phyloP scores from a whole-genome alignment of 306 rosid genomes.

The Prinsepia uniflora region DNA sequence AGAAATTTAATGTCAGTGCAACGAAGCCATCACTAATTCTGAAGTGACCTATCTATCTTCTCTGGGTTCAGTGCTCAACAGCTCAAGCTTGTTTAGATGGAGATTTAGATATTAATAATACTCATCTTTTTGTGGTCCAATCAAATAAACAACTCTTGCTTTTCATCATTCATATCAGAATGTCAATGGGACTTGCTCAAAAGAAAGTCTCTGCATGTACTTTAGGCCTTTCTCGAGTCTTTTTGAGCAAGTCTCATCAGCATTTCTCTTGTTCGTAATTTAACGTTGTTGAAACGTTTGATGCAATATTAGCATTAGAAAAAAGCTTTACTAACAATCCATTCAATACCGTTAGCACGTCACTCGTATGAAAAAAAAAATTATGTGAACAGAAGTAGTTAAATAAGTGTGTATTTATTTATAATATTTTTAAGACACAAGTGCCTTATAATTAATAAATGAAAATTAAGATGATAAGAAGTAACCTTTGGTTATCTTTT shows the following conservation, averaged over 20 bases:
- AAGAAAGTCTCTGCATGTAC: too few species aligned
- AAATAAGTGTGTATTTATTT: background rate
- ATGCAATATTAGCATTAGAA: too few species aligned
- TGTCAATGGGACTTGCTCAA: background rate
- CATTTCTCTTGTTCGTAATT: too few species aligned
- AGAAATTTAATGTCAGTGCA: conserved; percentile 17
- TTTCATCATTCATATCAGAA: background rate
- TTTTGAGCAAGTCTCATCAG: too few species aligned
- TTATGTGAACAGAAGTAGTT: background rate
- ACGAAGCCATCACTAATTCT: conserved; percentile 12
- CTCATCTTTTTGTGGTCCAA: background rate
- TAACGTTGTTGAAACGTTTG: too few species aligned
- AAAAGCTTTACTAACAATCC: too few species aligned
- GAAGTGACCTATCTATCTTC: conserved; percentile 3
- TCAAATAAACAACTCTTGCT: background rate
- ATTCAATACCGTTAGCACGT: too few species aligned
- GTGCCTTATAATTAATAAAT: background rate
- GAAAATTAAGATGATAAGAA: background rate
- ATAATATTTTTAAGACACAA: background rate
- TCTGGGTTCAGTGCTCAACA: conserved; percentile 7
- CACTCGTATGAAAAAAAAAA: too few species aligned
- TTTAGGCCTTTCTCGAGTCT: too few species aligned
- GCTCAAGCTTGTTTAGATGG: background rate
- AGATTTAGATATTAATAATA: background rate
- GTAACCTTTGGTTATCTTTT: background rate